Evolutionary conservation across 805 yeast species (phyloP).

Genomic region (Clavispora fructus): DNA sequence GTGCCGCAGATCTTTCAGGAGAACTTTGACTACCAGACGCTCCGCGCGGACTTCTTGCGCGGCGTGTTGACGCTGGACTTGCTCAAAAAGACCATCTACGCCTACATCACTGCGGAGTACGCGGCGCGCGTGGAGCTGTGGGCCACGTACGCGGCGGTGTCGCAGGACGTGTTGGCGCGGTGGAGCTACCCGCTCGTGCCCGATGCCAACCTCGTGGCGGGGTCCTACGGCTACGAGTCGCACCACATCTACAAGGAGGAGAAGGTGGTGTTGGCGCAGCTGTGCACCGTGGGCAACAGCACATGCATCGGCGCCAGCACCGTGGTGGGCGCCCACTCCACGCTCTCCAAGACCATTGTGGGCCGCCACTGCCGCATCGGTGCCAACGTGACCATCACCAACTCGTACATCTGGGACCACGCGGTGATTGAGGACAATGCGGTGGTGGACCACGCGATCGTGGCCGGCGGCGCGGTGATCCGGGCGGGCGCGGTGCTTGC

Average conservation of each 20-base stretch:
- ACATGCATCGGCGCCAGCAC: conserved; percentile 81
- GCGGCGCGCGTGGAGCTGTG: conserved; percentile 95
- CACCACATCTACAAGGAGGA: conserved; percentile 87
- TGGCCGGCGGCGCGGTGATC: conserved; percentile 62
- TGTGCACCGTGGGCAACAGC: conserved; percentile 77
- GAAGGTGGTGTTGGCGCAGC: conserved; percentile 85
- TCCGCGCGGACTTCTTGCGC: conserved; percentile 81
- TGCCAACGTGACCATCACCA: conserved; percentile 59
- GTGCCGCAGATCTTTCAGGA: conserved; percentile 96
- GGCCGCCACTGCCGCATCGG: conserved; percentile 89
- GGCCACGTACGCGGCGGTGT: conserved; percentile 87
- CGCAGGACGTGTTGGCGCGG: conserved; percentile 84
- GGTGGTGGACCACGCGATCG: conserved; percentile 54
- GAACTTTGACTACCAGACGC: conserved; percentile 86
- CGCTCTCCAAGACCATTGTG: conserved; percentile 64
- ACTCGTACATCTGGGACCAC: conserved; percentile 86
- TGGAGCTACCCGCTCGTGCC: conserved; percentile 92
- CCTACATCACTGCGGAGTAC: conserved; percentile 73
- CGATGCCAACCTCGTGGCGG: conserved; percentile 71
- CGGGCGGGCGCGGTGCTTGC: conserved; percentile 47
- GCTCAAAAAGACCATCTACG: conserved; percentile 84
- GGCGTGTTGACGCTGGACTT: conserved; percentile 90
- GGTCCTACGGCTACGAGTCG: conserved; percentile 72
- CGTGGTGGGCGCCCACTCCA: conserved; percentile 68
- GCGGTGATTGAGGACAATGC: conserved; percentile 65